Base-by-base conservation (phyloP, 2,329 filamentous ascomycete genomes). In the Macrophomina tecta region DNA sequence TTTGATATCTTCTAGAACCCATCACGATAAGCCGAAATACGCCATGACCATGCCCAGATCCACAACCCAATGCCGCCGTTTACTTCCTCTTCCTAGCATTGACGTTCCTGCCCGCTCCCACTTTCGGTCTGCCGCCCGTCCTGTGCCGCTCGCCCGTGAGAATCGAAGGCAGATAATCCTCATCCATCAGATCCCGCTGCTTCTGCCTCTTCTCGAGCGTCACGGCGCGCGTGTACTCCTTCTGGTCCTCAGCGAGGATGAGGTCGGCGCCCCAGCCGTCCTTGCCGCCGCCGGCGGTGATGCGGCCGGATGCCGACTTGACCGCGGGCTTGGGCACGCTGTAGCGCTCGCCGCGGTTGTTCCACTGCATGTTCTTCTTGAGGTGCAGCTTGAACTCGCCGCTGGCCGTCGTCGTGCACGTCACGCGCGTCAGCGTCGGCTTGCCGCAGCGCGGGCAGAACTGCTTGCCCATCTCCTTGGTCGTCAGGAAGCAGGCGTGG, bases 331-430 rank as follows among this genome's bases (percentile, higher is more conserved):
- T 98, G 1, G 95, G 95, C 52, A 99, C 89, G 77, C 93, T 96
- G 83, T 90, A 99, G 45, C 92, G 88, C 78, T 97, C 95, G 63
- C 95, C 95, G 30, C 94, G 87, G 72, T 91, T 97, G 80, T 97
- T 98, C 90, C 90, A 97, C 81, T 97, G 93, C 84, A 95, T 97
- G 79, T 97, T 97, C 79, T 89, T 90, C 84, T 97, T 97, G 68
- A 99, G 83, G 76, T 97, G 92, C 68, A 99, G 80, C 68, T 86
- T 89, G 82, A 97, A 96, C 72, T 90, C 88, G 62, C 95, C 95
- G 61, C 89, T 86, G 32, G 88, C 83, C 73, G 94, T 90, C 3
- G 93, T 97, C 34, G 91, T 91, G 84, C 94, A 97, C 30, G 90
- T 90, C 0, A 94, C 91, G 69, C 94, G 89, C 7, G 90, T 93